Percentiles rank a stretch among this genome's conserved stretches.
These are phyloP conservation scores for Hydnomerulius pinastri DNA, from an alignment of 768 basidiomycete genomes.

Conservation along the genomic window DNA sequence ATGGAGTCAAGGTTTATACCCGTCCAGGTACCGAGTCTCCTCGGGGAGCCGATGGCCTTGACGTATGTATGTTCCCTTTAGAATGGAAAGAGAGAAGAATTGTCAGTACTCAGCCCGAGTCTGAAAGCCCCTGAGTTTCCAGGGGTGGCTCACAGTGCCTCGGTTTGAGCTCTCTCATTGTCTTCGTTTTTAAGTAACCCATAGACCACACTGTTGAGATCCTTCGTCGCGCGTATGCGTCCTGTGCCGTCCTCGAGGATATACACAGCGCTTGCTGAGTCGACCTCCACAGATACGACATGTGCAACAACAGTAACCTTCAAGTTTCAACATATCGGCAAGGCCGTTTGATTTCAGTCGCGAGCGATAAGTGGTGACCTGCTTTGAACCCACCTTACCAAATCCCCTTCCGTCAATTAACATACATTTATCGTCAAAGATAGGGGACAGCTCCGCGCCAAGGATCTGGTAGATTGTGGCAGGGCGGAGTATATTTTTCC, in stretches of 20 bases:
- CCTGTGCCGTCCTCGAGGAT: slow-evolving; percentile 43
- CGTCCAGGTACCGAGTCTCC: background rate
- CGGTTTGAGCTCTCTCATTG: slow-evolving; percentile 6
- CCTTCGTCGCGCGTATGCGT: slow-evolving; percentile 14
- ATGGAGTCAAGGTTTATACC: slow-evolving; percentile 17
- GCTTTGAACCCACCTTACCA: slow-evolving; percentile 31
- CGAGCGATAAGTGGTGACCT: background rate
- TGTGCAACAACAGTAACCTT: slow-evolving; percentile 56
- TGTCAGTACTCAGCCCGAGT: background rate
- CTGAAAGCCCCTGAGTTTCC: background rate
- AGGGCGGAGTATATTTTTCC: slow-evolving; percentile 38
- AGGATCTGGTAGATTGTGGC: slow-evolving; percentile 57
- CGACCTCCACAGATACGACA: slow-evolving; percentile 24
- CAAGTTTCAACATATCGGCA: background rate
- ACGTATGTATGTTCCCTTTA: slow-evolving; percentile 24
- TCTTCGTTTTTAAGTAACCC: slow-evolving; percentile 5
- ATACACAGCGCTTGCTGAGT: slow-evolving; percentile 10
- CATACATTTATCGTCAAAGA: slow-evolving; percentile 44
- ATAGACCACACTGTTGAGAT: background rate
- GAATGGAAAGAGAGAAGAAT: background rate
- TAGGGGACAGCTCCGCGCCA: slow-evolving; percentile 36
- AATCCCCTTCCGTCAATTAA: slow-evolving; percentile 46
- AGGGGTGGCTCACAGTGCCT: slow-evolving; percentile 16
- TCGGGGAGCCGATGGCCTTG: slow-evolving; percentile 7
- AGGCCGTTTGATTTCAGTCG: background rate